phyloP scores from a whole-genome alignment of 176 grass and related monocot species.

The Musa acuminata region DNA sequence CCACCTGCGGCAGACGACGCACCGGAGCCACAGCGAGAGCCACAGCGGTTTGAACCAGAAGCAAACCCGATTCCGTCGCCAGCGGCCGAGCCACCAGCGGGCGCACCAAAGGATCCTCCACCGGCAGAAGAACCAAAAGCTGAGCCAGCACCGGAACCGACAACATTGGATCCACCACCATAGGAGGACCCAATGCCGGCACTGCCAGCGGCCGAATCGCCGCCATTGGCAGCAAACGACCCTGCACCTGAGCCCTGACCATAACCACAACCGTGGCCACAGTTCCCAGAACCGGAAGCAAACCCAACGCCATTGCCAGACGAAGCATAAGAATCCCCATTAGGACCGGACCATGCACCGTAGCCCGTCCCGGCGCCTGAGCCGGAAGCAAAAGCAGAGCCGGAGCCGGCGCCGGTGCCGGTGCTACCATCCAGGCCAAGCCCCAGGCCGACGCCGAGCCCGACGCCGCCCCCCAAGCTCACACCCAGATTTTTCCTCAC shows the following conservation, averaged over 20 bases:
- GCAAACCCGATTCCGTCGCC: background rate
- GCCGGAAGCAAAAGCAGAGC: background rate
- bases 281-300: background rate
- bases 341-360: background rate
- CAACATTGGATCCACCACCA: background rate
- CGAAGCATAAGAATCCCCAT: background rate
- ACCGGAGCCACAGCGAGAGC: background rate
- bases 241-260: background rate
- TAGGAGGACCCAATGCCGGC: background rate
- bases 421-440: background rate
- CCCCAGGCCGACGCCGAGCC: background rate
- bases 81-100: background rate
- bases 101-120: background rate
- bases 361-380: background rate
- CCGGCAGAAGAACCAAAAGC: background rate
- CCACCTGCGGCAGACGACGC: too few species aligned
- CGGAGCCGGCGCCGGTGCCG: background rate
- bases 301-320: background rate
- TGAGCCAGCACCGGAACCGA: background rate
- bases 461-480: background rate
- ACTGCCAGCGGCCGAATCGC: background rate
- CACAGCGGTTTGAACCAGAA: background rate
- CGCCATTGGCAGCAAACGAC: background rate
- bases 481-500: conserved; percentile 3
- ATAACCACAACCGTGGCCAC: background rate